Evolutionary conservation across 2,329 filamentous ascomycete genomes (phyloP), one percentile per base, ranked within the genome.

Genomic region (Fusarium sterilihyphosum): DNA sequence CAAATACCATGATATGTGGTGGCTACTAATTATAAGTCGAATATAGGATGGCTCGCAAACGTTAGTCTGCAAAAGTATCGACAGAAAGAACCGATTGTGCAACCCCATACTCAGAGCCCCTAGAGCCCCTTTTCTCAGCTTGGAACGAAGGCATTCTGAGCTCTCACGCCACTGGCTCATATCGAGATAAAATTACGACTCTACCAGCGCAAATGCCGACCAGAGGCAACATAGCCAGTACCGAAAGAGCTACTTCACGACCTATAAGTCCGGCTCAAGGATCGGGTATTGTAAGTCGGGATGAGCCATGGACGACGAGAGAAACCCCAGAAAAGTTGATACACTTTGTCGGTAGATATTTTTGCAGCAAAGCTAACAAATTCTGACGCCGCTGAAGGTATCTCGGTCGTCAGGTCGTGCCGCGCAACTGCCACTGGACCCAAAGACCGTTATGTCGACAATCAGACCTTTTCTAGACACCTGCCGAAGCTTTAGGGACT

Each of bases 251-350:
- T 10, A 2, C 12, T 20, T 8, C n/a, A 16, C 0, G 3, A 20
- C 10, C n/a, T 20, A 12, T 2, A 26, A 0, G 1, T 8, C 0
- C 11, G 2, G 20, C 18, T 40, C 20, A 10, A 18, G 14, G 4
- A 38, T 22, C 4, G 11, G 20, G 8, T n/a, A 17, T 18, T 14
- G 16, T 5, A 10, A 13, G 17, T 22, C 5, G 4, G 8, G 18
- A 22, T n/a, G 14, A 17, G 24, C 35, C 20, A 41, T 13, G 20
- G 8, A 18, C 4, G 24, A 6, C 17, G 24, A 3, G 7, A 54
- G 24, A 4, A 40, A 13, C 6, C 10, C 5, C 20, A 9, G 14
- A 13, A 29, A 17, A 18, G 20, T 0, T 17, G 24, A 20, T 22
- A 9, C 24, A 29, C 20, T 13, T 5, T 13, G 1, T 9, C 35